A percentile compares a stretch with the other conserved stretches of the same genome.
Conservation (phyloP, 2,329 filamentous ascomycete species). For the Penicillium digitatum region DNA sequence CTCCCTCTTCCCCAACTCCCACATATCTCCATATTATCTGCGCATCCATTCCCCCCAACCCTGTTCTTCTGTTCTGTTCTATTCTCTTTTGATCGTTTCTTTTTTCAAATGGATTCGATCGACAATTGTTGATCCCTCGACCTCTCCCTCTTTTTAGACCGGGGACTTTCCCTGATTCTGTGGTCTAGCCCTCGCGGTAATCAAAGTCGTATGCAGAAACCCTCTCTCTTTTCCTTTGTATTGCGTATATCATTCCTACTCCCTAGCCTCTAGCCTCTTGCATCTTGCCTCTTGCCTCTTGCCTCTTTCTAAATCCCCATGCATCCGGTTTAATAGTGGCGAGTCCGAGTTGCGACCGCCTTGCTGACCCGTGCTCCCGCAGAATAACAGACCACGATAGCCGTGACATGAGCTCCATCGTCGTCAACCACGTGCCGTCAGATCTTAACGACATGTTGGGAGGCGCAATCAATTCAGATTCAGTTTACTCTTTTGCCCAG, state of each 20-base stretch:
- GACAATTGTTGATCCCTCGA: neutral
- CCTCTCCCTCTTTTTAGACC: neutral
- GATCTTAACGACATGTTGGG: slow-evolving; percentile 65
- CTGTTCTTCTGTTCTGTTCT: neutral
- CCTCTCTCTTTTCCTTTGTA: neutral
- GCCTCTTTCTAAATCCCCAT: neutral
- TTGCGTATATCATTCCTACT: neutral
- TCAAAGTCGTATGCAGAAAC: slow-evolving; percentile 1
- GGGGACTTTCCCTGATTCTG: neutral
- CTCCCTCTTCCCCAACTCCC: neutral
- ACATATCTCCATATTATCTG: neutral
- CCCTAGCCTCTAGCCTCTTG: too few species aligned
- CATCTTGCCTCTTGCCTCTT: neutral
- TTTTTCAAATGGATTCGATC: slow-evolving; percentile 4
- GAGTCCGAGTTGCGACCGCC: slow-evolving; percentile 3
- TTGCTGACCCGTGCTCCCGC: slow-evolving; percentile 8
- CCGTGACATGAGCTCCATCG: slow-evolving; percentile 55
- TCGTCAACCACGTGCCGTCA: slow-evolving; percentile 67
- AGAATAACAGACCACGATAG: slow-evolving; percentile 32
- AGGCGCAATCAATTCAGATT: slow-evolving; percentile 43
- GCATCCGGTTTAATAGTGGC: neutral
- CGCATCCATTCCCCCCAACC: neutral
- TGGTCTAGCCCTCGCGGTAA: neutral
- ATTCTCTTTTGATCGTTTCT: neutral
- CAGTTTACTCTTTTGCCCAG: slow-evolving; percentile 28